Percentiles rank a stretch among this genome's conserved stretches.
Conservation (phyloP, 345 rosid species). For the Linum lewisii region DNA sequence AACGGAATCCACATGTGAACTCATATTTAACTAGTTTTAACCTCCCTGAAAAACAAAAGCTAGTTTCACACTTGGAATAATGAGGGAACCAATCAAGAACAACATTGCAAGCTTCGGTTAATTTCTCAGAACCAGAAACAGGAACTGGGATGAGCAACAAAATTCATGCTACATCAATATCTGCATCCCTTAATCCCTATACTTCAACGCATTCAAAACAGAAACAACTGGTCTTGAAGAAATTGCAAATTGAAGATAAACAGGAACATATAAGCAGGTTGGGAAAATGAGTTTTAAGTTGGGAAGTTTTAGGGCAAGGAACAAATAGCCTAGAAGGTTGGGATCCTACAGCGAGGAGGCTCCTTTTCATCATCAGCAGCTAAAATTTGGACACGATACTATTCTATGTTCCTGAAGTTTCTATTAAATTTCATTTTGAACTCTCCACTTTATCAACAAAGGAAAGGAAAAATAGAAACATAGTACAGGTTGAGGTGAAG, state of each 20-base stretch:
- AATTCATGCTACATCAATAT: too few species aligned
- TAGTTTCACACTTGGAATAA: background rate
- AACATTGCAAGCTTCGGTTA: background rate
- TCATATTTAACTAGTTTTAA: constrained; percentile 19
- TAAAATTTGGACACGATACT: too few species aligned
- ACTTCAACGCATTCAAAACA: background rate
- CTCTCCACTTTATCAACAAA: too few species aligned
- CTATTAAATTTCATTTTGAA: too few species aligned
- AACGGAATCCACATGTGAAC: constrained; percentile 18
- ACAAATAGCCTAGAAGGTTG: too few species aligned
- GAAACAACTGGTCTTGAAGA: background rate
- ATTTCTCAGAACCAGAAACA: background rate
- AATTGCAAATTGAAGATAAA: background rate
- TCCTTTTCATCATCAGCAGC: too few species aligned
- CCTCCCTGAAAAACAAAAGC: constrained; percentile 19
- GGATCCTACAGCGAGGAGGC: too few species aligned
- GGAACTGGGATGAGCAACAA: background rate
- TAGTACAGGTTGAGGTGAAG: too few species aligned
- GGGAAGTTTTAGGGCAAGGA: too few species aligned
- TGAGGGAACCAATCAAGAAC: background rate
- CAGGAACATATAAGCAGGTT: background rate
- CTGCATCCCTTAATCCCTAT: background rate
- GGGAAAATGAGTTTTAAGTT: too few species aligned
- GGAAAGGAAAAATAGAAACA: too few species aligned
- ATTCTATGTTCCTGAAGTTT: too few species aligned